A percentile compares a stretch with the other conserved stretches of the same genome.
These are phyloP conservation scores for Chenopodium formosanum DNA, from an alignment of 148 eudicot species.

Conservation along the genomic window DNA sequence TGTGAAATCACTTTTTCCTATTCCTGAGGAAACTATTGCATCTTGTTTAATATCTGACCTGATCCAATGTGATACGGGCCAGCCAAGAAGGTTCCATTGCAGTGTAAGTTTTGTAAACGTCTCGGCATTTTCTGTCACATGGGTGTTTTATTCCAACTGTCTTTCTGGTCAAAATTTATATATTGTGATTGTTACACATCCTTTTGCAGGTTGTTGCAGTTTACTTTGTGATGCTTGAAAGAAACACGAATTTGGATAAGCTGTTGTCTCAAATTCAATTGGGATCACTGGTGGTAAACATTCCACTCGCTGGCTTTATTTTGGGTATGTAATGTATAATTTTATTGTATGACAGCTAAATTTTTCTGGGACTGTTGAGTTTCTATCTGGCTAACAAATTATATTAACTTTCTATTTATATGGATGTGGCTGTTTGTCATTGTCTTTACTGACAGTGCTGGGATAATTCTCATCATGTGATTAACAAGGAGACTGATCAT, in stretches of 20 bases:
- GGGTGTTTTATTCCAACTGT: neutral
- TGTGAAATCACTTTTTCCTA: slow-evolving; percentile 24
- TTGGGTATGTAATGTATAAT: slow-evolving; percentile 48
- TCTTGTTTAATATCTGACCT: slow-evolving; percentile 46
- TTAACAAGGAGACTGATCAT: neutral
- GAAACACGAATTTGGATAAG: slow-evolving; percentile 28
- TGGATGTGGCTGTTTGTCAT: neutral
- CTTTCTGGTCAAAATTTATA: neutral
- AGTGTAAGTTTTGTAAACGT: slow-evolving; percentile 44
- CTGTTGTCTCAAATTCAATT: slow-evolving; percentile 30
- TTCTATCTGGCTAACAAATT: neutral
- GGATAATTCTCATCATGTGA: neutral
- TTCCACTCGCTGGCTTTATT: slow-evolving; percentile 80
- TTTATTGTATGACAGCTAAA: no score
- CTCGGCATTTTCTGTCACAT: slow-evolving; percentile 14
- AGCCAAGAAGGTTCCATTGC: slow-evolving; percentile 55
- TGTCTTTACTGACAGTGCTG: neutral
- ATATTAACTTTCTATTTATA: neutral
- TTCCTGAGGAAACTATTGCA: slow-evolving; percentile 24
- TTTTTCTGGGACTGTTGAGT: neutral
- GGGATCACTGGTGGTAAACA: slow-evolving; percentile 27
- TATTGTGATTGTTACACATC: neutral
- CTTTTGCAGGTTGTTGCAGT: slow-evolving; percentile 66
- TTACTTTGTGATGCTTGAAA: slow-evolving; percentile 53
- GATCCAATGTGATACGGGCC: slow-evolving; percentile 27